Percentiles rank a stretch among this genome's conserved stretches.
phyloP scores from a whole-genome alignment of 164 flowering plant genomes.

The Aristolochia contorta region DNA sequence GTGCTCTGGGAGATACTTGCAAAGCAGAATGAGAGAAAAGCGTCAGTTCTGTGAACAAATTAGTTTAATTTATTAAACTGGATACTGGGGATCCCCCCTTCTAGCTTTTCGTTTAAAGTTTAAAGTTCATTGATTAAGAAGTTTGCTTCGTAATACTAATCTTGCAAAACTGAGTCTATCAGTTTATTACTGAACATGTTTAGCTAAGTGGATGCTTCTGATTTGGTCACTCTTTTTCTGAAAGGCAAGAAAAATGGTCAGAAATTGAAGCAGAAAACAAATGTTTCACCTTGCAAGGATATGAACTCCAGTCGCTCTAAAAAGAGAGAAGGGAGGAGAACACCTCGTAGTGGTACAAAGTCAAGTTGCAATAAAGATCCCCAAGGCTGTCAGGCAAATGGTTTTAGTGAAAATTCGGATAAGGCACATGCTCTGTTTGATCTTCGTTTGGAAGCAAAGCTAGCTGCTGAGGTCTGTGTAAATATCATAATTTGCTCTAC shows the following conservation, averaged over 20 bases:
- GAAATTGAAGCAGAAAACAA: constrained; percentile 20
- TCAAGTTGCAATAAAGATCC: neutral
- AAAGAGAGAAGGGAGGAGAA: constrained; percentile 14
- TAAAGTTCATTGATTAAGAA: too few species aligned
- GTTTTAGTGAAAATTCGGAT: constrained; percentile 13
- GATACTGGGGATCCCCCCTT: too few species aligned
- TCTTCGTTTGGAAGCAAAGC: constrained; percentile 69
- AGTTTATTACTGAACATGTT: neutral
- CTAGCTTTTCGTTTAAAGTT: too few species aligned
- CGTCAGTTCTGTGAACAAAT: too few species aligned
- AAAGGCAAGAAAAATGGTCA: constrained; percentile 25
- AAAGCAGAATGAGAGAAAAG: too few species aligned
- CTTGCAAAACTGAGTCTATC: too few species aligned
- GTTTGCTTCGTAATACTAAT: neutral
- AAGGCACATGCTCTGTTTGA: constrained; percentile 35
- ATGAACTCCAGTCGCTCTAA: too few species aligned
- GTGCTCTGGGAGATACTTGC: too few species aligned
- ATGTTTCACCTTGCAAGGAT: too few species aligned
- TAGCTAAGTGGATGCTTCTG: neutral
- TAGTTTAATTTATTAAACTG: too few species aligned
- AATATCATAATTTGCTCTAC: neutral
- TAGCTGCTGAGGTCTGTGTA: constrained; percentile 56
- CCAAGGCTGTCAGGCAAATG: constrained; percentile 3
- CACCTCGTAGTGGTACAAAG: constrained; percentile 27
- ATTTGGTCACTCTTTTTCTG: constrained; percentile 1